Conservation (phyloP, 192 early-diverging fungal species). For the Coemansia sp. region DNA sequence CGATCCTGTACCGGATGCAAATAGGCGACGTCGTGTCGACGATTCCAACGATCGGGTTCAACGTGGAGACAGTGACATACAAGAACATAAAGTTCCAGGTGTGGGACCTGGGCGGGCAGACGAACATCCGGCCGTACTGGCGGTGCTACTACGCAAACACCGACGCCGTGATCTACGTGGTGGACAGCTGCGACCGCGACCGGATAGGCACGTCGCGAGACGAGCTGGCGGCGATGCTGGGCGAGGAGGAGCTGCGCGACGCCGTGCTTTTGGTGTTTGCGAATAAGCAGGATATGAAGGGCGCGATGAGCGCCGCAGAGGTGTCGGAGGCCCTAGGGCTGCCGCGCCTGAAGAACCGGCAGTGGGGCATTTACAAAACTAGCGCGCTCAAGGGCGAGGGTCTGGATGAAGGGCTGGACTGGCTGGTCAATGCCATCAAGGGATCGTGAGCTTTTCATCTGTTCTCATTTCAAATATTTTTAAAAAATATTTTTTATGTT, state of each 20-base stretch:
- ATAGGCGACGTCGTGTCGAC: constrained; percentile 97
- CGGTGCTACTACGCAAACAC: constrained; percentile 99
- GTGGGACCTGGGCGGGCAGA: constrained; percentile 95
- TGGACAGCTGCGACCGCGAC: constrained; percentile 90
- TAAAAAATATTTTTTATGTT: no score
- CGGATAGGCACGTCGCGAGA: constrained; percentile 84
- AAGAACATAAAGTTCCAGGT: constrained; percentile 99
- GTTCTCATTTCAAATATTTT: no score
- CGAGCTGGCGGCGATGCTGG: constrained; percentile 90
- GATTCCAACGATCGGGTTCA: constrained; percentile 89
- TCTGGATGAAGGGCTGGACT: constrained; percentile 88
- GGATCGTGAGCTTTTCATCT: constrained; percentile 11
- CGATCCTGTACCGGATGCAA: constrained; percentile 93
- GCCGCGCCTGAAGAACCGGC: constrained; percentile 79
- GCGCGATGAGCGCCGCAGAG: constrained; percentile 87
- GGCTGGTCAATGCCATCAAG: constrained; percentile 59
- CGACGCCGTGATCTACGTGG: constrained; percentile 98
- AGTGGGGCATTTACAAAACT: constrained; percentile 94
- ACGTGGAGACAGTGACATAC: constrained; percentile 91
- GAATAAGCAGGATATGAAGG: constrained; percentile 98
- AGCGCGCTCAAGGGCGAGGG: constrained; percentile 95
- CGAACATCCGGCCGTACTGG: constrained; percentile 93
- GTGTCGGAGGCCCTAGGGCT: constrained; percentile 84
- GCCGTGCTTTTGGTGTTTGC: constrained; percentile 91
- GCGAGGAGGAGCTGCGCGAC: constrained; percentile 91